phyloP scores from a whole-genome alignment of 345 rosid genomes.

The Camelina neglecta region DNA sequence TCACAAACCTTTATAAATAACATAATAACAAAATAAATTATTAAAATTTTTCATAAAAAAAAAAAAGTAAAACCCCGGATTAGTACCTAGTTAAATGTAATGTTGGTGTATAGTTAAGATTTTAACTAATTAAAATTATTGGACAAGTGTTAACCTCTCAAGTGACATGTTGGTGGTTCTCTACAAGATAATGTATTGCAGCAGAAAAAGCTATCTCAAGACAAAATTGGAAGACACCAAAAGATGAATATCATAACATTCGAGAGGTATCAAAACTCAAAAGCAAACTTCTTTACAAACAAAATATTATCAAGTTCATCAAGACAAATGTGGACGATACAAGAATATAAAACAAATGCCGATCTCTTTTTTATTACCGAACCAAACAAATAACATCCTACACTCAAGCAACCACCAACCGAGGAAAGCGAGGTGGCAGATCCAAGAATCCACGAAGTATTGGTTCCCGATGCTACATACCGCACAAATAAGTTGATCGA shows the following conservation, averaged over 20 bases:
- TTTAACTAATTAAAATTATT: too few relatives aligned
- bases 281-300: conserved; percentile 40
- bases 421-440: not conserved
- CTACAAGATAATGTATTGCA: too few relatives aligned
- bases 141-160: too few relatives aligned
- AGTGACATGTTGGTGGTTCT: too few relatives aligned
- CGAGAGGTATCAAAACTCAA: conserved; percentile 18
- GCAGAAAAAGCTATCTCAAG: not conserved
- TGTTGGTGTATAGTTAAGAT: too few relatives aligned
- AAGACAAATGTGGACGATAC: conserved; percentile 6
- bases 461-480: conserved; percentile 12
- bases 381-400: conserved; percentile 33
- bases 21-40: too few relatives aligned
- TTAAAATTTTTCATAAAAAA: too few relatives aligned
- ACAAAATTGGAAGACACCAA: not conserved
- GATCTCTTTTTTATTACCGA: conserved; percentile 18
- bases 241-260: conserved; percentile 19
- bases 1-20: too few relatives aligned
- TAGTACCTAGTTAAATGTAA: too few relatives aligned
- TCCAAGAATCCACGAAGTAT: conserved; percentile 11
- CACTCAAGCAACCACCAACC: conserved; percentile 21
- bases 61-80: too few relatives aligned
- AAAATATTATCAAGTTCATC: conserved; percentile 12
- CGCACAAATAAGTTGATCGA: not conserved
- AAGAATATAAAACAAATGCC: conserved; percentile 27